Percentiles rank a stretch among this genome's conserved stretches.
phyloP scores from a whole-genome alignment of 345 rosid species.

The Noccaea caerulescens region DNA sequence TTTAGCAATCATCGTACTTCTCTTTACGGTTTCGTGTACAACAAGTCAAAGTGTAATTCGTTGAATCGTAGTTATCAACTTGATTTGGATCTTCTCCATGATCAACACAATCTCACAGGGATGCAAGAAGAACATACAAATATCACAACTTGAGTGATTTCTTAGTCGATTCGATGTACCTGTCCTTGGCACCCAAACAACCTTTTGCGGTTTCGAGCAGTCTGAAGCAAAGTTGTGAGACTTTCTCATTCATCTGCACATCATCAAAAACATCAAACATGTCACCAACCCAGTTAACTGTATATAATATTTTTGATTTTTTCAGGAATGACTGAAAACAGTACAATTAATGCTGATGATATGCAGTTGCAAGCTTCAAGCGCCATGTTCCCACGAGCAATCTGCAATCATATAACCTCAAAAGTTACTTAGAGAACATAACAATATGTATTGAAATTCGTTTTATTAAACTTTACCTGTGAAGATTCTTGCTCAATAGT shows the following conservation, averaged over 20 bases:
- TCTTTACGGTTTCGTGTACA: neutral
- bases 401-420: conserved; percentile 45
- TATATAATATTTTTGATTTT: too few species aligned
- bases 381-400: conserved; percentile 72
- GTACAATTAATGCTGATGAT: conserved; percentile 67
- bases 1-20: conserved; percentile 3
- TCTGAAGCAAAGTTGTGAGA: conserved; percentile 56
- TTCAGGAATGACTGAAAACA: conserved; percentile 17
- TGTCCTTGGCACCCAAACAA: conserved; percentile 55
- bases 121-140: too few species aligned
- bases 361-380: conserved; percentile 93
- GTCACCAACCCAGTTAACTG: neutral
- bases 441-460: conserved; percentile 28
- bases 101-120: too few species aligned
- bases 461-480: conserved; percentile 46
- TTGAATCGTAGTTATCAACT: too few species aligned
- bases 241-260: conserved; percentile 56
- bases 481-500: conserved; percentile 70
- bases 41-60: neutral
- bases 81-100: too few species aligned
- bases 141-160: conserved; percentile 5
- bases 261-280: conserved; percentile 13
- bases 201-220: conserved; percentile 65
- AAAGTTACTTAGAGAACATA: neutral
- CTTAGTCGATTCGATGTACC: conserved; percentile 57